Percentiles rank a stretch among this genome's conserved stretches.
Conservation (phyloP, 108 stramenopile species). For the Pseudonitzschia pungens region DNA sequence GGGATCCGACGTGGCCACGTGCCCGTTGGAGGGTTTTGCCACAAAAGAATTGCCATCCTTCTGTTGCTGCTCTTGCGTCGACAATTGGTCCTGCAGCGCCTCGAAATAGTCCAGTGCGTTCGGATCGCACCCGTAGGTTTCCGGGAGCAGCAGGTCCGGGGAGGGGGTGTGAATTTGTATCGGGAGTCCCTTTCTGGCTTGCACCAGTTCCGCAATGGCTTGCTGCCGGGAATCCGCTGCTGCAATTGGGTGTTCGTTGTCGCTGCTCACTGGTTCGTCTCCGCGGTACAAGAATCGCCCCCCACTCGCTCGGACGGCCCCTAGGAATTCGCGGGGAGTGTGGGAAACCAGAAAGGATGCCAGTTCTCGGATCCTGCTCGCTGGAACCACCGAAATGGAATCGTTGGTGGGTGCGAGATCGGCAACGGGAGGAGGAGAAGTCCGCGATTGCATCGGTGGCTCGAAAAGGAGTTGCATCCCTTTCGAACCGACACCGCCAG, state of each 20-base stretch:
- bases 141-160: constrained; percentile 37
- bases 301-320: constrained; percentile 14
- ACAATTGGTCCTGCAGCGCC: constrained; percentile 15
- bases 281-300: constrained; percentile 32
- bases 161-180: neutral
- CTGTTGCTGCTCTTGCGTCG: neutral
- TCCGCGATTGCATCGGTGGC: too few relatives aligned
- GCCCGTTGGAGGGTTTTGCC: constrained; percentile 39
- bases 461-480: too few relatives aligned
- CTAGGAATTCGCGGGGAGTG: constrained; percentile 20
- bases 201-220: too few relatives aligned
- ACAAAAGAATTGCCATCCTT: neutral
- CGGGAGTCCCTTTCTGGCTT: too few relatives aligned
- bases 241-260: neutral
- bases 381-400: too few relatives aligned
- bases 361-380: neutral
- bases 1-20: constrained; percentile 36
- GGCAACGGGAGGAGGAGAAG: too few relatives aligned
- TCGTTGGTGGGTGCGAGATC: too few relatives aligned
- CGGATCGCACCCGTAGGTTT: constrained; percentile 29
- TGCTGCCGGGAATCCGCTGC: too few relatives aligned
- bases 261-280: neutral
- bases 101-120: constrained; percentile 35
- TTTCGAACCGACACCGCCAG: too few relatives aligned
- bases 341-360: neutral